Evolutionary conservation across 345 rosid species (phyloP).

Genomic region (Eucalyptus camaldulensis): DNA sequence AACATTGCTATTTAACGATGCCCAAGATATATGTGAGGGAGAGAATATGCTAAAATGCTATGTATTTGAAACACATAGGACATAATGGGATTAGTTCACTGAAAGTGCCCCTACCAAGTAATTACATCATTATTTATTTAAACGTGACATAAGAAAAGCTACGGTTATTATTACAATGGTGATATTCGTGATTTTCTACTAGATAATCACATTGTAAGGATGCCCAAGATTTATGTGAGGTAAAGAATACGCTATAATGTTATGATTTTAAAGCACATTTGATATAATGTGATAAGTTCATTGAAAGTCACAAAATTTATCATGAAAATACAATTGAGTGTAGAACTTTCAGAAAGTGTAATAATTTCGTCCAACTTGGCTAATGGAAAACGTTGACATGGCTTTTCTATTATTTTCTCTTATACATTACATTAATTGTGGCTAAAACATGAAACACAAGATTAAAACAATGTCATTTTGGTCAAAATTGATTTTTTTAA

Average conservation of each 20-base stretch:
- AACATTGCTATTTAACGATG: neutral
- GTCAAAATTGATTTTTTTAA: neutral
- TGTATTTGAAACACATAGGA: neutral
- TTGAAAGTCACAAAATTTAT: neutral
- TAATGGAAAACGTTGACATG: neutral
- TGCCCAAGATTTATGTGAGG: neutral
- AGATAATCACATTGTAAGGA: neutral
- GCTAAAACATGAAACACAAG: accelerated
- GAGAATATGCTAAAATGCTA: neutral
- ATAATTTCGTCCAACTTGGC: accelerated
- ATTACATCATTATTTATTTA: neutral
- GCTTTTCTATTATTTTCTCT: accelerated
- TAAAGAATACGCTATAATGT: neutral
- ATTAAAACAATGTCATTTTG: neutral
- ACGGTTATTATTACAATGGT: neutral
- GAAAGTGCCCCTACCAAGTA: neutral
- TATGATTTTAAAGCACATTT: neutral
- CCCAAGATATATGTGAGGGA: neutral
- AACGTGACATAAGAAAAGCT: neutral
- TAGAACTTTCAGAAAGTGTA: accelerated
- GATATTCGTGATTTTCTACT: neutral
- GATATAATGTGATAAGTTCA: accelerated
- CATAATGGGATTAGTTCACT: neutral
- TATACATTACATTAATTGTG: accelerated
- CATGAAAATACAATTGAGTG: accelerated